phyloP scores from a whole-genome alignment of 495 filamentous ascomycete species.

The Bryoglossum gracile region DNA sequence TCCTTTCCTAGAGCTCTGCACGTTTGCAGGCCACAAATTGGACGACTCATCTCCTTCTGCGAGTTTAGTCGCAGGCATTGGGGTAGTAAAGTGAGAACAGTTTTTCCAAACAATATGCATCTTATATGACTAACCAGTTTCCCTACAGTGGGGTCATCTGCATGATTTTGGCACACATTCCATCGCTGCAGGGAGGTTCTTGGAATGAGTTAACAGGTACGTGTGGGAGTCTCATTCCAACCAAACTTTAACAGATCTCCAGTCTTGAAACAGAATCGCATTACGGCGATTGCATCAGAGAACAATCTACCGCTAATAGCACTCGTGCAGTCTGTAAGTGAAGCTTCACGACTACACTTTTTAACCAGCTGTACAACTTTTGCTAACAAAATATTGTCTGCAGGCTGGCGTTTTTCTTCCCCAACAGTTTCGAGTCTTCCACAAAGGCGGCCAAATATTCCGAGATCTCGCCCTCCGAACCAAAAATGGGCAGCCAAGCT shows the following conservation, averaged over 20 bases:
- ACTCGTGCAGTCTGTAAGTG: slow-evolving; percentile 29
- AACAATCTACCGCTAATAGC: slow-evolving; percentile 30
- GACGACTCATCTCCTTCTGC: slow-evolving; percentile 14
- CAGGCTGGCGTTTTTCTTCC: slow-evolving; percentile 32
- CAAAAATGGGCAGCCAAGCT: slow-evolving; percentile 27
- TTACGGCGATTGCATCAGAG: slow-evolving; percentile 29
- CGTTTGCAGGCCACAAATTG: slow-evolving; percentile 8
- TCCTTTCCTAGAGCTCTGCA: slow-evolving; percentile 10
- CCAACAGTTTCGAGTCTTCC: slow-evolving; percentile 32
- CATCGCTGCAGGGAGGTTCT: slow-evolving; percentile 7
- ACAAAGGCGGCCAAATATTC: slow-evolving; percentile 32
- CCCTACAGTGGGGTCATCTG: slow-evolving; percentile 1
- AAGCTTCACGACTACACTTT: neutral
- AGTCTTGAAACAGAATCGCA: slow-evolving; percentile 31
- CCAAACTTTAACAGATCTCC: neutral
- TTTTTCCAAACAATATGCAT: neutral
- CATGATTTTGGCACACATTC: slow-evolving; percentile 17
- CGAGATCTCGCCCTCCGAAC: slow-evolving; percentile 28
- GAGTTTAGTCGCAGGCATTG: slow-evolving; percentile 10
- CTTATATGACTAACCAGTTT: neutral
- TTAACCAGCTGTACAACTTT: neutral
- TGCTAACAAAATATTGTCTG: neutral
- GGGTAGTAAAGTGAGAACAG: slow-evolving; percentile 5
- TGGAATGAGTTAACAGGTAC: slow-evolving; percentile 15
- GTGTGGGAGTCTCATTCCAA: neutral